Conservation (phyloP, 225 moss, liverwort and hornwort species). For the Polytrichum commune region DNA sequence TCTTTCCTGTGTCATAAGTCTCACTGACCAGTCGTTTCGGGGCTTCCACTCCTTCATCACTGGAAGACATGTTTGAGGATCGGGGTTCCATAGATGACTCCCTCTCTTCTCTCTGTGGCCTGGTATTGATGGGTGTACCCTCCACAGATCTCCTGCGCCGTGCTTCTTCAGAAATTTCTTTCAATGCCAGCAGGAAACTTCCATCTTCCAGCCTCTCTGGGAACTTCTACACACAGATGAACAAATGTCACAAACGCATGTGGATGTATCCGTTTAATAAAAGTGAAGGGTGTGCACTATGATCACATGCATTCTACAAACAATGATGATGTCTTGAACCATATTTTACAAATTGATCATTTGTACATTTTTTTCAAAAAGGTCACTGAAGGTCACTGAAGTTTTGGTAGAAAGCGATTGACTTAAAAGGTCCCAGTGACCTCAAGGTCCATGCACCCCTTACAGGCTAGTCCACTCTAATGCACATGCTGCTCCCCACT, state of each 20-base stretch:
- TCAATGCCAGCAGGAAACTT: conserved; percentile 38
- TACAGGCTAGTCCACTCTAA: background rate
- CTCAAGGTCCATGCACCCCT: too few relatives aligned
- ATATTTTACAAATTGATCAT: too few relatives aligned
- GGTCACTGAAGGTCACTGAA: too few relatives aligned
- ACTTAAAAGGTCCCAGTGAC: too few relatives aligned
- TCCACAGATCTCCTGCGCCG: conserved; percentile 45
- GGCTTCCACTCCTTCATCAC: conserved; percentile 35
- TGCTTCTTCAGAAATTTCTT: conserved; percentile 57
- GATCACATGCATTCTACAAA: too few relatives aligned
- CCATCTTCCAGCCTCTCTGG: conserved; percentile 47
- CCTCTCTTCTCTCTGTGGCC: conserved; percentile 36
- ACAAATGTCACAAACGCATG: conserved; percentile 6
- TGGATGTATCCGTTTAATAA: too few relatives aligned
- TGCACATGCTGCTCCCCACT: background rate
- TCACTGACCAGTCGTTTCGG: conserved; percentile 27
- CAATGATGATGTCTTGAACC: too few relatives aligned
- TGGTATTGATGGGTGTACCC: conserved; percentile 11
- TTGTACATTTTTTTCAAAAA: too few relatives aligned
- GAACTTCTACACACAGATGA: conserved; percentile 32
- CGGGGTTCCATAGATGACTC: conserved; percentile 37
- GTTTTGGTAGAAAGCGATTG: too few relatives aligned
- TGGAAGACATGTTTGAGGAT: conserved; percentile 37
- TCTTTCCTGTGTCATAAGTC: conserved; percentile 33
- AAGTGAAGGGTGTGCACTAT: too few relatives aligned